These are phyloP conservation scores for Apiotrichum domesticum DNA, from an alignment of 1,284 basidiomycete species.

Conservation along the genomic window DNA sequence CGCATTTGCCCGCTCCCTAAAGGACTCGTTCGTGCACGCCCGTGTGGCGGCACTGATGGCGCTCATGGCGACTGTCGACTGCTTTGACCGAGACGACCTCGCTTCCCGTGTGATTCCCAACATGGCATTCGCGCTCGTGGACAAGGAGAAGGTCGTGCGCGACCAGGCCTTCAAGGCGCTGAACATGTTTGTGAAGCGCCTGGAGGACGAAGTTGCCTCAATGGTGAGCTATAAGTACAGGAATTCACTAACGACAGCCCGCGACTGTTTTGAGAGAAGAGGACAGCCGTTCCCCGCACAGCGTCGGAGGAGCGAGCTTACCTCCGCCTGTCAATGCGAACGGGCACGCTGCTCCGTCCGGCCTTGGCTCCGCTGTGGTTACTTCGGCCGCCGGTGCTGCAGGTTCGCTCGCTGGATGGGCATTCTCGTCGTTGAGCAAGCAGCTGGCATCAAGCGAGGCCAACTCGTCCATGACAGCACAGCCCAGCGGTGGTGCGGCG, in stretches of 20 bases:
- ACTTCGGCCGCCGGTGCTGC: conserved; percentile 84
- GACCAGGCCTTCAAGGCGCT: conserved; percentile 92
- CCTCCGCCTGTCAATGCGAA: not conserved
- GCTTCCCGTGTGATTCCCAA: conserved; percentile 82
- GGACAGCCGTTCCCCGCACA: conserved; percentile 12
- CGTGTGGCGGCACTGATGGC: conserved; percentile 93
- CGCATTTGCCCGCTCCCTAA: conserved; percentile 83
- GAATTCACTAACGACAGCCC: conserved; percentile 52
- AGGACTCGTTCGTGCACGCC: conserved; percentile 87
- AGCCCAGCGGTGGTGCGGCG: conserved; percentile 7
- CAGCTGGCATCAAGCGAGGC: conserved; percentile 69
- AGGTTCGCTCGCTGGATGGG: conserved; percentile 86
- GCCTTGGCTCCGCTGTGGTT: conserved; percentile 54
- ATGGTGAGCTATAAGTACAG: conserved; percentile 59
- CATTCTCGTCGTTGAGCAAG: conserved; percentile 76
- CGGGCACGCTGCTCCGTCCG: not conserved
- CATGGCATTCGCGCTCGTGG: conserved; percentile 70
- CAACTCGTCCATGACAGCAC: conserved; percentile 57
- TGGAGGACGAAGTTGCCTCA: conserved; percentile 68
- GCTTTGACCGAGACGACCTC: conserved; percentile 82
- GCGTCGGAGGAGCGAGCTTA: not conserved
- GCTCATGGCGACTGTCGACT: conserved; percentile 88
- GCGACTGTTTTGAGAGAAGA: conserved; percentile 55
- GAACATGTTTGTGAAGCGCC: conserved; percentile 71
- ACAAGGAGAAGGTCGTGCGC: conserved; percentile 87